These are phyloP conservation scores for Candida glaebosa DNA, from an alignment of 805 yeast genomes.

Conservation along the genomic window DNA sequence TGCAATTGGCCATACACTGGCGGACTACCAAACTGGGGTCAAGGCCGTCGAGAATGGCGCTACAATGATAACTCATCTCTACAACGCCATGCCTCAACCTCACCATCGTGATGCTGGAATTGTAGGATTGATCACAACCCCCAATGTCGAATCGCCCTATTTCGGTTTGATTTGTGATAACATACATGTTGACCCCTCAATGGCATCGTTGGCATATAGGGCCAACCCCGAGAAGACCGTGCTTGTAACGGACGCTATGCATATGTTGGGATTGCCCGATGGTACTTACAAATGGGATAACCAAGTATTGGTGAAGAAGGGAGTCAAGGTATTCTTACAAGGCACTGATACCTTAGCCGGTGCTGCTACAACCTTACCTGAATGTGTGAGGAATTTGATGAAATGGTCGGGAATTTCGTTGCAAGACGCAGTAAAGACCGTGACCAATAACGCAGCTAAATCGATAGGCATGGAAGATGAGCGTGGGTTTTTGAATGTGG, in stretches of 20 bases:
- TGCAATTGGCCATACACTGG: slow-evolving; percentile 47
- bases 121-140: slow-evolving; percentile 43
- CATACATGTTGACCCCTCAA: slow-evolving; percentile 55
- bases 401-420: slow-evolving; percentile 47
- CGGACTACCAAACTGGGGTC: slow-evolving; percentile 35
- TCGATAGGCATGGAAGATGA: slow-evolving; percentile 39
- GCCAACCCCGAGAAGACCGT: slow-evolving; percentile 52
- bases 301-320: slow-evolving; percentile 46
- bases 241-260: slow-evolving; percentile 59
- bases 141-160: slow-evolving; percentile 35
- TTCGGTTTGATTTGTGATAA: slow-evolving; percentile 59
- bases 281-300: slow-evolving; percentile 54
- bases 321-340: slow-evolving; percentile 43
- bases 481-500: slow-evolving; percentile 49
- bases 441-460: slow-evolving; percentile 52
- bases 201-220: slow-evolving; percentile 47
- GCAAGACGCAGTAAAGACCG: slow-evolving; percentile 53
- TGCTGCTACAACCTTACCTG: slow-evolving; percentile 53
- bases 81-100: slow-evolving; percentile 61
- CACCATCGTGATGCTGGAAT: slow-evolving; percentile 59
- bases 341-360: slow-evolving; percentile 61
- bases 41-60: slow-evolving; percentile 51
- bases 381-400: slow-evolving; percentile 48
- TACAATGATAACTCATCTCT: slow-evolving; percentile 57
- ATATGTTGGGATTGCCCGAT: slow-evolving; percentile 52